Evolutionary conservation across 73 alveolate species (phyloP).

Genomic region (Paramecium biaurelia): DNA sequence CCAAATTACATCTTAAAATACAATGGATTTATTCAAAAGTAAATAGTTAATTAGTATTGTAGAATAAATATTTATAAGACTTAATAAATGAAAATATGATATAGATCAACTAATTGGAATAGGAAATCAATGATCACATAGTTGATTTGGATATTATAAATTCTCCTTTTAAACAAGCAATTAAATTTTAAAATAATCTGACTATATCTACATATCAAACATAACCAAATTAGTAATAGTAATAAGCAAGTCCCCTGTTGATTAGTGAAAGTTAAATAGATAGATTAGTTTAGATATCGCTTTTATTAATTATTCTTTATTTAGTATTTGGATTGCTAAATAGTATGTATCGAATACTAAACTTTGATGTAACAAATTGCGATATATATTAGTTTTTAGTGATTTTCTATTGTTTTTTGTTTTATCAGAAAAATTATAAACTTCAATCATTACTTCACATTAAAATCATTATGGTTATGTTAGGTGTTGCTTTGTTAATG

Average conservation of each 20-base stretch:
- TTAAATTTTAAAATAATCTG: not conserved
- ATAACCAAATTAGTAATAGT: not conserved
- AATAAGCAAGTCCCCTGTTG: not conserved
- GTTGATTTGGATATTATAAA: constrained; percentile 3
- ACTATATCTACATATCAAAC: not conserved
- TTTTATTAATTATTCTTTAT: not conserved
- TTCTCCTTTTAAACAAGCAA: not conserved
- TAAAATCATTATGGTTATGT: constrained; percentile 11
- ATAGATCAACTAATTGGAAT: not conserved
- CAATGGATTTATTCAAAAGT: not conserved
- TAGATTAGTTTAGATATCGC: not conserved
- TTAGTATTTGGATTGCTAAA: not conserved
- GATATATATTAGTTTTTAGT: not conserved
- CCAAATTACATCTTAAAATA: not conserved
- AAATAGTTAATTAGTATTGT: not conserved
- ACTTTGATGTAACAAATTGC: not conserved
- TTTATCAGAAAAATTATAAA: constrained; percentile 21
- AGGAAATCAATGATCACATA: constrained; percentile 8
- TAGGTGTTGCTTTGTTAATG: not conserved
- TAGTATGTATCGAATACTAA: not conserved
- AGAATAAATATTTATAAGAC: constrained; percentile 22
- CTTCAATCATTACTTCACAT: constrained; percentile 4
- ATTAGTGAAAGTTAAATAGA: not conserved
- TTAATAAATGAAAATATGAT: not conserved
- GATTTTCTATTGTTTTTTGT: not conserved